phyloP scores from a whole-genome alignment of 2,329 filamentous ascomycete genomes.

The Orbilia oligospora region DNA sequence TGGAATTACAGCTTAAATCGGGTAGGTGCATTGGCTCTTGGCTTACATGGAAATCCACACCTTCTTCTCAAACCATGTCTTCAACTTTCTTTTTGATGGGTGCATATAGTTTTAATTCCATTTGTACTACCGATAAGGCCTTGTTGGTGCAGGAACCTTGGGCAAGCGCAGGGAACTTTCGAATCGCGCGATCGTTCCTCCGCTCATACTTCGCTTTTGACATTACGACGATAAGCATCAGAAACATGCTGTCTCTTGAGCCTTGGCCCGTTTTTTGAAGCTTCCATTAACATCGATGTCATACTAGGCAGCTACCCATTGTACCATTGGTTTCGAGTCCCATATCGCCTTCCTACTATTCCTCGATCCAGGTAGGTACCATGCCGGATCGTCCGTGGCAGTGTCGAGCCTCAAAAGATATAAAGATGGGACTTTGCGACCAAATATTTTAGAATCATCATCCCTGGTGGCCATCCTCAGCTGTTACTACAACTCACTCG shows the following conservation, averaged over 20 bases:
- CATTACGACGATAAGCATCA: constrained; percentile 36
- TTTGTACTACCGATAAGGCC: constrained; percentile 43
- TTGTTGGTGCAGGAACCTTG: constrained; percentile 6
- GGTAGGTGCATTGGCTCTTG: constrained; percentile 58
- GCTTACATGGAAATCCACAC: constrained; percentile 37
- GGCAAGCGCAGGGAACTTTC: constrained; percentile 9
- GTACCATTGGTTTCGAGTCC: constrained; percentile 17
- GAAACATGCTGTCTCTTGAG: constrained; percentile 26
- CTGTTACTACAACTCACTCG: background rate
- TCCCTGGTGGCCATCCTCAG: constrained; percentile 20
- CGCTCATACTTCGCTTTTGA: background rate
- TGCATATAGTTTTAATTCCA: constrained; percentile 13
- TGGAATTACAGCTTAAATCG: constrained; percentile 50
- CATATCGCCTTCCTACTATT: constrained; percentile 21
- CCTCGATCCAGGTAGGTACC: background rate
- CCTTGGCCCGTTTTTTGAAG: constrained; percentile 45
- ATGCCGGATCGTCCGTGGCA: background rate
- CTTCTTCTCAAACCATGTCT: constrained; percentile 24
- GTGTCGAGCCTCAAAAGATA: constrained; percentile 23
- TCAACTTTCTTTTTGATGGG: constrained; percentile 12
- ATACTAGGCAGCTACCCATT: constrained; percentile 55
- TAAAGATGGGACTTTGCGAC: constrained; percentile 31
- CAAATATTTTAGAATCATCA: constrained; percentile 19
- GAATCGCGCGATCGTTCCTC: constrained; percentile 10
- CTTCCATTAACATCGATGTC: constrained; percentile 57